Evolutionary conservation across 176 grass and related monocot genomes (phyloP).

Genomic region (Panicum miliaceum): DNA sequence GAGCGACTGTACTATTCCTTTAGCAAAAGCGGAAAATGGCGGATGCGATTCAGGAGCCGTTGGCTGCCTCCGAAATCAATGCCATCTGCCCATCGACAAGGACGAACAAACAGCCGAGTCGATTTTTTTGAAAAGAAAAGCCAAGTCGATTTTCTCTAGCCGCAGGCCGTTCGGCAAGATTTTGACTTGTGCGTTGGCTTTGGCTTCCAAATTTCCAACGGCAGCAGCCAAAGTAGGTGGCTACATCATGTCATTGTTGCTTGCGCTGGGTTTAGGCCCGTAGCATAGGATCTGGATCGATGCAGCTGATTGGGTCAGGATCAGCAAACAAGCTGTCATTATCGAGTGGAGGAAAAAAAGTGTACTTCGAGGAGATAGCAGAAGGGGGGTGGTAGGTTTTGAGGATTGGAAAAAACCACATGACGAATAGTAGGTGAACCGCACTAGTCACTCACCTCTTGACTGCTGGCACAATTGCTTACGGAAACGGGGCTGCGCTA

Average conservation of each 20-base stretch:
- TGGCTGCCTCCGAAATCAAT: neutral
- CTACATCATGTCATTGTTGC: neutral
- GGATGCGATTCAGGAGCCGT: neutral
- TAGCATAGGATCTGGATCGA: neutral
- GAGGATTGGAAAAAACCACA: neutral
- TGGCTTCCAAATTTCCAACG: neutral
- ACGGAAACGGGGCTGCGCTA: neutral
- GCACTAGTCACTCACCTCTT: neutral
- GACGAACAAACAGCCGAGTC: neutral
- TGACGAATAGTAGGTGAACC: conserved; percentile 23
- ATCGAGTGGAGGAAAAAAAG: neutral
- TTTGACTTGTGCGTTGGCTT: neutral
- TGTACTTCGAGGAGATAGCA: neutral
- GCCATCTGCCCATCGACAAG: neutral
- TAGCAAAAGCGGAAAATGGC: neutral
- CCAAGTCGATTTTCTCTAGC: neutral
- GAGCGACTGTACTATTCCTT: neutral
- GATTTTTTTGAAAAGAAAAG: too few relatives aligned
- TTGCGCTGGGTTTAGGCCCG: neutral
- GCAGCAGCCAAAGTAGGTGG: neutral
- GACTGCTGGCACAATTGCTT: neutral
- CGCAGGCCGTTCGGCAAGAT: neutral
- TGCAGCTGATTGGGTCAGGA: too few relatives aligned
- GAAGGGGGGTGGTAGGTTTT: neutral
- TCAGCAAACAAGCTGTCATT: neutral